Evolutionary conservation across 139 green algal species (phyloP).

Genomic region (Picochlorum sp.): DNA sequence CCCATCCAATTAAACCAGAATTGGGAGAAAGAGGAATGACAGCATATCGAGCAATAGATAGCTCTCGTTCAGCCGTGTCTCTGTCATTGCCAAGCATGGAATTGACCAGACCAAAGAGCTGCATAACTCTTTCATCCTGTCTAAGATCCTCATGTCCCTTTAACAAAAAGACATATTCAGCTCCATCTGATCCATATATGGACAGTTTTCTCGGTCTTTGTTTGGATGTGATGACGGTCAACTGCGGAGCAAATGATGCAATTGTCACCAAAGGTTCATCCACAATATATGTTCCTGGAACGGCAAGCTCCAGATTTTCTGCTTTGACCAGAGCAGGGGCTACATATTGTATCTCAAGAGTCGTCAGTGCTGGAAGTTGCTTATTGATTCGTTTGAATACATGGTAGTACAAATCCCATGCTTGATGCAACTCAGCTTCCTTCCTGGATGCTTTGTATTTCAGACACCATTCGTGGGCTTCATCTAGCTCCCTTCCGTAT

Average conservation of each 20-base stretch:
- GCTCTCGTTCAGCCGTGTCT: constrained; percentile 75
- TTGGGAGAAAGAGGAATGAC: constrained; percentile 97
- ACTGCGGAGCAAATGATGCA: constrained; percentile 76
- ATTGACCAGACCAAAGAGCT: constrained; percentile 88
- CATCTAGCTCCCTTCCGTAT: constrained; percentile 78
- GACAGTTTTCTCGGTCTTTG: constrained; percentile 93
- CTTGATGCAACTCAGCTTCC: constrained; percentile 92
- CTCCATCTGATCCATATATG: constrained; percentile 87
- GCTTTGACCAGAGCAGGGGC: constrained; percentile 68
- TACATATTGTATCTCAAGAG: constrained; percentile 90
- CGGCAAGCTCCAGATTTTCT: constrained; percentile 78
- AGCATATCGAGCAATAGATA: constrained; percentile 87
- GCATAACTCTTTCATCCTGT: constrained; percentile 98
- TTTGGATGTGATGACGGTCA: constrained; percentile 97
- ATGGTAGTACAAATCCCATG: constrained; percentile 99
- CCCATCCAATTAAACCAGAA: constrained; percentile 86
- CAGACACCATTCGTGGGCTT: constrained; percentile 89
- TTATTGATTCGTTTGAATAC: constrained; percentile 99
- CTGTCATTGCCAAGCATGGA: constrained; percentile 66
- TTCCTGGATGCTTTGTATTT: constrained; percentile 72
- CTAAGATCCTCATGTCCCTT: constrained; percentile 98
- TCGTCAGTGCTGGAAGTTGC: constrained; percentile 90
- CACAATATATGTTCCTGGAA: constrained; percentile 92
- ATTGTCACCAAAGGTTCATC: constrained; percentile 89
- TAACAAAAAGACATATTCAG: constrained; percentile 96